phyloP scores from a whole-genome alignment of 2,329 filamentous ascomycete genomes.

The Ascochyta pisi region DNA sequence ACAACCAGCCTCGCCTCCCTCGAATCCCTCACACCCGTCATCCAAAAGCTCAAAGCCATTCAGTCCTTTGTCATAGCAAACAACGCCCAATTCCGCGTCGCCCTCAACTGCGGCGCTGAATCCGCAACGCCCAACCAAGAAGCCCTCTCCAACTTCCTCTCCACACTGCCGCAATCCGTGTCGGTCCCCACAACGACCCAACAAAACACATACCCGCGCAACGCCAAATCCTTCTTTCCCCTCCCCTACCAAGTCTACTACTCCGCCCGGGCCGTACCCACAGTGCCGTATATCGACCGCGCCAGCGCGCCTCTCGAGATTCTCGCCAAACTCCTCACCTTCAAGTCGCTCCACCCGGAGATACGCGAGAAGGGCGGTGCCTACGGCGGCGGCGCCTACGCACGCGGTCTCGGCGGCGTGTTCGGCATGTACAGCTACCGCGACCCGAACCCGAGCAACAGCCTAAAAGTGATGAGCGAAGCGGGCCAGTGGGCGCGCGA shows the following conservation, averaged over 20 bases:
- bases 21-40: constrained; percentile 75
- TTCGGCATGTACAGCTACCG: constrained; percentile 98
- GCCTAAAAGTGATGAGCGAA: constrained; percentile 80
- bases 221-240: constrained; percentile 82
- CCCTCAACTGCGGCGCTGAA: constrained; percentile 84
- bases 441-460: constrained; percentile 92
- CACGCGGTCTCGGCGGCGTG: constrained; percentile 77
- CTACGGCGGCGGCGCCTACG: constrained; percentile 90
- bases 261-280: constrained; percentile 80
- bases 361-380: constrained; percentile 97
- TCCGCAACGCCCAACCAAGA: constrained; percentile 73
- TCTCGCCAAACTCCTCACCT: constrained; percentile 88
- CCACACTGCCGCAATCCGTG: constrained; percentile 58
- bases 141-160: constrained; percentile 74
- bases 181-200: constrained; percentile 38
- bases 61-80: constrained; percentile 78
- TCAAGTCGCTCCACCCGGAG: constrained; percentile 96
- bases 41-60: constrained; percentile 83
- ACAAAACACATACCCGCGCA: constrained; percentile 49
- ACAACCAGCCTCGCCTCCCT: constrained; percentile 80
- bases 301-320: constrained; percentile 84
- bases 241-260: constrained; percentile 98
- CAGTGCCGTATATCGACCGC: constrained; percentile 79
- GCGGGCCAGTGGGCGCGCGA: constrained; percentile 85
- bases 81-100: constrained; percentile 72